Conservation (phyloP, 257 asterid species). For the Ballota nigra region DNA sequence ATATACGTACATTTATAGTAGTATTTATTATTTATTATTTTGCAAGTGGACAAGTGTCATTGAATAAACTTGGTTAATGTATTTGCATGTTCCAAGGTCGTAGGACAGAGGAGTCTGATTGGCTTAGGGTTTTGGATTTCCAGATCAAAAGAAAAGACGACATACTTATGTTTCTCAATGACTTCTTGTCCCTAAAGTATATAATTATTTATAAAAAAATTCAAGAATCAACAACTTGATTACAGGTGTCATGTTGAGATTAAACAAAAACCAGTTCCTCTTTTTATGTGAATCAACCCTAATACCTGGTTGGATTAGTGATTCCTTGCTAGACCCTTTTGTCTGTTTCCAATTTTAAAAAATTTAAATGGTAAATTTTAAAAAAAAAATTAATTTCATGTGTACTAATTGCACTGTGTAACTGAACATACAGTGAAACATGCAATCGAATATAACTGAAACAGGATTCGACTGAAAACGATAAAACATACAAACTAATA, state of each 20-base stretch:
- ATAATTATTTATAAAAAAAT: not conserved
- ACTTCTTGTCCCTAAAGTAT: conserved; percentile 11
- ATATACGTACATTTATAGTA: not conserved
- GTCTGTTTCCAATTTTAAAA: conserved; percentile 2
- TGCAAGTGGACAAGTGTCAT: conserved; percentile 23
- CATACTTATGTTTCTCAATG: conserved; percentile 38
- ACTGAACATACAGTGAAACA: too few relatives aligned
- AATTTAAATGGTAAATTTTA: too few relatives aligned
- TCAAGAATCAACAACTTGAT: conserved; percentile 18
- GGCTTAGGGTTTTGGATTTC: conserved; percentile 23
- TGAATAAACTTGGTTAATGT: not conserved
- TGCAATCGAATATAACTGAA: too few relatives aligned
- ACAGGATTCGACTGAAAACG: too few relatives aligned
- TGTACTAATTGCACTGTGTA: too few relatives aligned
- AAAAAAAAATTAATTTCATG: too few relatives aligned
- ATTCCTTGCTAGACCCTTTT: conserved; percentile 19
- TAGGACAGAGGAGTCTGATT: conserved; percentile 27
- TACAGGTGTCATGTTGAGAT: conserved; percentile 22
- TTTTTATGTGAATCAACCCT: conserved; percentile 17
- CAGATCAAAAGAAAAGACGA: conserved; percentile 35
- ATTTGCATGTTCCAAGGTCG: conserved; percentile 39
- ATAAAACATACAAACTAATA: too few relatives aligned
- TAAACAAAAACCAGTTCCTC: conserved; percentile 24
- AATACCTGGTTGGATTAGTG: conserved; percentile 10
- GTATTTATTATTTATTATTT: not conserved